Percentiles rank a stretch among this genome's conserved stretches.
phyloP scores from a whole-genome alignment of 768 basidiomycete species.

The Lactifluus hygrophoroides region DNA sequence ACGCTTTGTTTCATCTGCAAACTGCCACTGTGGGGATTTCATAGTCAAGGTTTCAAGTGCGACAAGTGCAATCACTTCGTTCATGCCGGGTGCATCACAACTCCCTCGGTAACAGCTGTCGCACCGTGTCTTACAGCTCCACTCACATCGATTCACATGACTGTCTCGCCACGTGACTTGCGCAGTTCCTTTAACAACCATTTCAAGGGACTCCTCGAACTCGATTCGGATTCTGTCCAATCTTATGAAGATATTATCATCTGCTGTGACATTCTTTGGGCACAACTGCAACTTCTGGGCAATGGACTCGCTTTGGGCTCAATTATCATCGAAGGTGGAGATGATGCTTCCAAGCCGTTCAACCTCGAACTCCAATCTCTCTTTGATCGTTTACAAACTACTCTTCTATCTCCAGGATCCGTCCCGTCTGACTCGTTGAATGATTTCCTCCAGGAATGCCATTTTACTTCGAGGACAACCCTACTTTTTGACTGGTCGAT shows the following conservation, averaged over 20 bases:
- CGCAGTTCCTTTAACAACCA: constrained; percentile 48
- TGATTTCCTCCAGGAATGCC: constrained; percentile 48
- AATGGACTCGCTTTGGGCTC: constrained; percentile 62
- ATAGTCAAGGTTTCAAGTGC: constrained; percentile 58
- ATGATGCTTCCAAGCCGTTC: constrained; percentile 4
- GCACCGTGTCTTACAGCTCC: constrained; percentile 33
- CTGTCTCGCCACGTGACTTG: constrained; percentile 44
- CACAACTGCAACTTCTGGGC: constrained; percentile 55
- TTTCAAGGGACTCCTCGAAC: constrained; percentile 38
- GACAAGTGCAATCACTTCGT: constrained; percentile 49
- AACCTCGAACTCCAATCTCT: constrained; percentile 26
- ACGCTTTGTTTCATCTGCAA: constrained; percentile 62
- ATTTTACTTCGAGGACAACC: constrained; percentile 33
- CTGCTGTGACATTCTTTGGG: constrained; percentile 50
- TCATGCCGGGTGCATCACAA: constrained; percentile 42
- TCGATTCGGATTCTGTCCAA: constrained; percentile 37
- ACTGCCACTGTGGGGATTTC: constrained; percentile 65
- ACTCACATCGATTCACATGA: constrained; percentile 39
- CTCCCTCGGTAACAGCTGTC: constrained; percentile 23
- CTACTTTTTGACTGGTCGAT: constrained; percentile 64
- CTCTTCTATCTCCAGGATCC: constrained; percentile 37
- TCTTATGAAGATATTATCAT: constrained; percentile 67
- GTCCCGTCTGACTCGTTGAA: constrained; percentile 38
- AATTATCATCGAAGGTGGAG: constrained; percentile 37
- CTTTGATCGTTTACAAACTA: constrained; percentile 45